Evolutionary conservation across 23 red algal genomes (phyloP).

Genomic region (Gracilaria caudata): DNA sequence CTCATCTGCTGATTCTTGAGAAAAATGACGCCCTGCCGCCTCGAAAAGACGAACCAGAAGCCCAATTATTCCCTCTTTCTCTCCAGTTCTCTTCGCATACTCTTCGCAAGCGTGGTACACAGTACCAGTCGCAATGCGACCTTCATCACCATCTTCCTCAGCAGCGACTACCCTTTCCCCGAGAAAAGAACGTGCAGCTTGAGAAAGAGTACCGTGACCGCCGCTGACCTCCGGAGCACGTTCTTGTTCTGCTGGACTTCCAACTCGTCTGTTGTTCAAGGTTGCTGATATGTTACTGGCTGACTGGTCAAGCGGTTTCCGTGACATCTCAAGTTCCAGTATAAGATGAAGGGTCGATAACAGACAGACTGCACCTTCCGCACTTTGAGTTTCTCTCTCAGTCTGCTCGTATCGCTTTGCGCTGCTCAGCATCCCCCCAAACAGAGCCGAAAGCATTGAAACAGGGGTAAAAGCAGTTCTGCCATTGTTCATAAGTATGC

Average conservation of each 20-base stretch:
- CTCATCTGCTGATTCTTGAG: conserved; percentile 53
- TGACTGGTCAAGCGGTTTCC: background rate
- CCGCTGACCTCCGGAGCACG: background rate
- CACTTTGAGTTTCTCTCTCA: conserved; percentile 40
- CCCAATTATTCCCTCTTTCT: conserved; percentile 60
- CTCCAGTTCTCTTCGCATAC: conserved; percentile 62
- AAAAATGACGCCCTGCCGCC: conserved; percentile 52
- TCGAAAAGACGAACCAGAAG: conserved; percentile 48
- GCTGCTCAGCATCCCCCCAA: conserved; percentile 58
- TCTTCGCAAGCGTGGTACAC: conserved; percentile 72
- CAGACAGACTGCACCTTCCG: conserved; percentile 43
- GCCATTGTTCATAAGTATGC: conserved; percentile 53
- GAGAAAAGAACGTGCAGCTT: conserved; percentile 63
- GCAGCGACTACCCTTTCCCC: conserved; percentile 66
- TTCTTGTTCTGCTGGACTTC: background rate
- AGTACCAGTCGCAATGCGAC: conserved; percentile 64
- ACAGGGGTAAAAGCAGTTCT: conserved; percentile 38
- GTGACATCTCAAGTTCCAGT: conserved; percentile 32
- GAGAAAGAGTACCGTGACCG: conserved; percentile 35
- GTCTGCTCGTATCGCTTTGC: conserved; percentile 56
- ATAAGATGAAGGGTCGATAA: conserved; percentile 57
- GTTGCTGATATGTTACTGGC: background rate
- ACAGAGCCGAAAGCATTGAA: conserved; percentile 65
- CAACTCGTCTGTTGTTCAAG: background rate
- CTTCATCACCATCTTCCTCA: conserved; percentile 70